Evolutionary conservation across 1,284 basidiomycete genomes (phyloP).

Genomic region (Ustilago xerochloae): DNA sequence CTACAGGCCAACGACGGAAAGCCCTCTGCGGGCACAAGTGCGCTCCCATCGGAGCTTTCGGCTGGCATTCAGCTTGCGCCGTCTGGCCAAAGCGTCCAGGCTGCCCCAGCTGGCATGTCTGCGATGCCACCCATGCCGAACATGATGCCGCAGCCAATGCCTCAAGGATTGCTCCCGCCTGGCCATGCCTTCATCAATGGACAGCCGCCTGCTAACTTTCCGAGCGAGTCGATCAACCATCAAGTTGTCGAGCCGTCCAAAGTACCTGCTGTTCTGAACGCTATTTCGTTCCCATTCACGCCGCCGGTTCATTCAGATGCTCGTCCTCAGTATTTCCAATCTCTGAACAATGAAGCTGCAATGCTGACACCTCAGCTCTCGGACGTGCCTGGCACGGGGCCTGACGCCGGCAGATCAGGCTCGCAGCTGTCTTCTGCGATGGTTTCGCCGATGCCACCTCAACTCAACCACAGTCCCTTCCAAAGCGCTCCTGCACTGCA

Average conservation of each 20-base stretch:
- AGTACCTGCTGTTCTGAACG: slow-evolving; percentile 54
- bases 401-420: slow-evolving; percentile 13
- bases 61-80: slow-evolving; percentile 5
- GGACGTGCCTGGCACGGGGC: slow-evolving; percentile 17
- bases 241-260: slow-evolving; percentile 60
- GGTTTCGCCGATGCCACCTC: slow-evolving; percentile 40
- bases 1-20: slow-evolving; percentile 32
- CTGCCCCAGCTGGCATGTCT: slow-evolving; percentile 5
- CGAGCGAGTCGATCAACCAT: slow-evolving; percentile 55
- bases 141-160: slow-evolving; percentile 27
- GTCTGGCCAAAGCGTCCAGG: background rate
- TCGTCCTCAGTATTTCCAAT: slow-evolving; percentile 46
- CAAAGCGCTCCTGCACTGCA: slow-evolving; percentile 23
- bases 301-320: slow-evolving; percentile 55
- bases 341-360: slow-evolving; percentile 43
- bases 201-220: slow-evolving; percentile 41
- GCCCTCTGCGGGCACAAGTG: slow-evolving; percentile 19
- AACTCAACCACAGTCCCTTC: slow-evolving; percentile 40
- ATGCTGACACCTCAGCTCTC: slow-evolving; percentile 47
- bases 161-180: slow-evolving; percentile 20
- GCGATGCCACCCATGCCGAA: slow-evolving; percentile 3
- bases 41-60: slow-evolving; percentile 14
- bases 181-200: slow-evolving; percentile 46
- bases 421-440: slow-evolving; percentile 38
- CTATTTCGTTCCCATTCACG: slow-evolving; percentile 62